phyloP scores from a whole-genome alignment of 768 basidiomycete species.

The Boletales sp. region DNA sequence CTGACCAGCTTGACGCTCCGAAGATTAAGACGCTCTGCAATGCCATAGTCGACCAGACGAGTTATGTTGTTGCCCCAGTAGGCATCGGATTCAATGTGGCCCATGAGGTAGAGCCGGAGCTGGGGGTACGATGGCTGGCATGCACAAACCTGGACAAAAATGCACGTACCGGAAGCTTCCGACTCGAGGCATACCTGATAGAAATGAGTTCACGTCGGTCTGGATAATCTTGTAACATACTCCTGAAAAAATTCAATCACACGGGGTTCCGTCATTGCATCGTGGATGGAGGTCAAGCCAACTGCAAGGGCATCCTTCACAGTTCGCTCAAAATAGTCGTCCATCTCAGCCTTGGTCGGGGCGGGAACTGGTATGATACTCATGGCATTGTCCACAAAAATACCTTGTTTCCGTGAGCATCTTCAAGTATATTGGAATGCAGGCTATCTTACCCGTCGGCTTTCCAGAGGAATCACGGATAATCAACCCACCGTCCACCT shows the following conservation, averaged over 20 bases:
- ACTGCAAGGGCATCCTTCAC: slow-evolving; percentile 66
- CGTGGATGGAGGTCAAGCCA: slow-evolving; percentile 86
- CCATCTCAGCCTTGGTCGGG: slow-evolving; percentile 53
- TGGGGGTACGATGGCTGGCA: slow-evolving; percentile 19
- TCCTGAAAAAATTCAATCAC: slow-evolving; percentile 62
- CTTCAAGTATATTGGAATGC: background rate
- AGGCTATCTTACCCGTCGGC: slow-evolving; percentile 55
- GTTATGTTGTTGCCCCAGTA: slow-evolving; percentile 68
- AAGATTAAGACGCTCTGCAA: slow-evolving; percentile 49
- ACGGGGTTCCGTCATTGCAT: slow-evolving; percentile 55
- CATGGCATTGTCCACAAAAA: slow-evolving; percentile 91
- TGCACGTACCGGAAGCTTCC: slow-evolving; percentile 60
- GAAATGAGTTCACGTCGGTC: background rate
- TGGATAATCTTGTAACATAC: slow-evolving; percentile 35
- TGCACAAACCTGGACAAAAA: background rate
- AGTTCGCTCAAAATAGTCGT: slow-evolving; percentile 61
- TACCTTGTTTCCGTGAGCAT: slow-evolving; percentile 35
- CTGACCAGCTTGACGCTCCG: slow-evolving; percentile 72
- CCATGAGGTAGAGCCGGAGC: slow-evolving; percentile 66
- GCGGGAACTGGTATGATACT: slow-evolving; percentile 62
- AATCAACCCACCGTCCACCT: slow-evolving; percentile 74
- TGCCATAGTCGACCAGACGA: slow-evolving; percentile 56
- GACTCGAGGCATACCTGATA: slow-evolving; percentile 63
- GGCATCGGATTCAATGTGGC: slow-evolving; percentile 42
- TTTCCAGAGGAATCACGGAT: slow-evolving; percentile 56